Evolutionary conservation across 1,284 basidiomycete genomes (phyloP).

Genomic region (Fomitopsis betulina): DNA sequence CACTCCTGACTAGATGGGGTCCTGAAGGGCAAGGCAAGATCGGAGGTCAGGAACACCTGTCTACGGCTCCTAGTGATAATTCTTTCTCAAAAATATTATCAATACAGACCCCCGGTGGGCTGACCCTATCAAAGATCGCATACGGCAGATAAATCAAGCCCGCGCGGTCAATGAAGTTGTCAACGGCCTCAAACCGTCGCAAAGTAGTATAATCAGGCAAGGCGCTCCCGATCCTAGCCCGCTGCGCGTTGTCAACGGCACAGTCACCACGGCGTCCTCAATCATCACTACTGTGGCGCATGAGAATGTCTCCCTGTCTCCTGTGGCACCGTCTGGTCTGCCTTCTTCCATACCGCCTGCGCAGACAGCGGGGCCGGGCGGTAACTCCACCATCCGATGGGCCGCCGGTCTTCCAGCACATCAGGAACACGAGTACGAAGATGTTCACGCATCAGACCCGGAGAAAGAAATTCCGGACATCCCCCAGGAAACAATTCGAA

Average conservation of each 20-base stretch:
- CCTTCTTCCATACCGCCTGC: slow-evolving; percentile 14
- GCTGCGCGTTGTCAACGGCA: slow-evolving; percentile 82
- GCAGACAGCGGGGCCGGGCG: slow-evolving; percentile 48
- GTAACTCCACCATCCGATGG: slow-evolving; percentile 59
- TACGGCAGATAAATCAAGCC: slow-evolving; percentile 73
- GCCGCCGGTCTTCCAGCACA: slow-evolving; percentile 55
- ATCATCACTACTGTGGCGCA: slow-evolving; percentile 65
- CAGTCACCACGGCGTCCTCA: slow-evolving; percentile 61
- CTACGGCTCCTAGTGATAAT: not conserved
- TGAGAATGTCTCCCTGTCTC: slow-evolving; percentile 52
- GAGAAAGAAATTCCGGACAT: slow-evolving; percentile 27
- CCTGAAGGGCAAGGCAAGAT: slow-evolving; percentile 90
- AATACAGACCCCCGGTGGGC: slow-evolving; percentile 84
- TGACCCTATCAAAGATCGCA: slow-evolving; percentile 80
- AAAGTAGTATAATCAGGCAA: slow-evolving; percentile 33
- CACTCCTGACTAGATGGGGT: slow-evolving; percentile 85
- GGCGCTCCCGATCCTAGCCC: slow-evolving; percentile 41
- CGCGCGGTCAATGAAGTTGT: slow-evolving; percentile 82
- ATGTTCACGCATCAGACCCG: slow-evolving; percentile 26
- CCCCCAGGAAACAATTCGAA: slow-evolving; percentile 32
- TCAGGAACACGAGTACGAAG: slow-evolving; percentile 59
- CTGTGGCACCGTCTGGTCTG: slow-evolving; percentile 25
- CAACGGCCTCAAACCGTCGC: slow-evolving; percentile 58
- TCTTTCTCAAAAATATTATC: slow-evolving; percentile 11
- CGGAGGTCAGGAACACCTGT: slow-evolving; percentile 50